A percentile compares a stretch with the other conserved stretches of the same genome.
Conservation (phyloP, 2,329 filamentous ascomycete genomes). For the Aspergillus calidoustus region DNA sequence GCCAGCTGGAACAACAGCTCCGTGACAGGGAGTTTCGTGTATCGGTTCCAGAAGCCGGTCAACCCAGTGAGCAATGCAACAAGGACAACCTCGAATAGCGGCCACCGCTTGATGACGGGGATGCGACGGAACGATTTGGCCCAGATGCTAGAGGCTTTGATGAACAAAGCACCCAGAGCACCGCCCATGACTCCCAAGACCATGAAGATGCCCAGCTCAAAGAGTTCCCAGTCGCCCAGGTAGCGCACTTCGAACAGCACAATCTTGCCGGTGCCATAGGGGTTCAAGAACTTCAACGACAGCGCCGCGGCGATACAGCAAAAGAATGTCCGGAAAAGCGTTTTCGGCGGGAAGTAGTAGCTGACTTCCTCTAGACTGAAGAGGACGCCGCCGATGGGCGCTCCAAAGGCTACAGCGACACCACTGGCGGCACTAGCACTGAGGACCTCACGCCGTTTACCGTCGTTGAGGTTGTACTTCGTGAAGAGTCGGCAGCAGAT, state of each 20-base stretch:
- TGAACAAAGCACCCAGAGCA: constrained; percentile 85
- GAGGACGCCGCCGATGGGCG: constrained; percentile 84
- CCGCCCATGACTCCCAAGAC: constrained; percentile 86
- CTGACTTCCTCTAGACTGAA: constrained; percentile 93
- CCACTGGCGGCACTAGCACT: constrained; percentile 90
- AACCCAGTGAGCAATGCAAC: constrained; percentile 85
- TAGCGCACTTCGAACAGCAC: constrained; percentile 96
- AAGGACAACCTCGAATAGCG: constrained; percentile 83
- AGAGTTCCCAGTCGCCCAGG: constrained; percentile 87
- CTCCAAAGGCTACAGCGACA: constrained; percentile 92
- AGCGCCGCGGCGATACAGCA: constrained; percentile 92
- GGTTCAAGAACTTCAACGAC: constrained; percentile 92
- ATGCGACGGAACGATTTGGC: constrained; percentile 86
- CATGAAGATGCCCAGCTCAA: constrained; percentile 84
- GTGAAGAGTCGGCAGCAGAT: constrained; percentile 91
- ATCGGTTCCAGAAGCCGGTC: constrained; percentile 89
- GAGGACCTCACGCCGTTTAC: constrained; percentile 89
- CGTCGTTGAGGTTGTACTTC: constrained; percentile 94
- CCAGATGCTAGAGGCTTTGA: constrained; percentile 92
- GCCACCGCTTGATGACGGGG: constrained; percentile 76
- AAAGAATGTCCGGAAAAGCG: constrained; percentile 95
- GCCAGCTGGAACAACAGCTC: constrained; percentile 90
- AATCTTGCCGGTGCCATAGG: constrained; percentile 94
- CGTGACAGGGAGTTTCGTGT: constrained; percentile 86
- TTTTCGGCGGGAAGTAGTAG: constrained; percentile 98